Conservation (phyloP, 1,284 basidiomycete species). For the Fomitiporia mediterranea region DNA sequence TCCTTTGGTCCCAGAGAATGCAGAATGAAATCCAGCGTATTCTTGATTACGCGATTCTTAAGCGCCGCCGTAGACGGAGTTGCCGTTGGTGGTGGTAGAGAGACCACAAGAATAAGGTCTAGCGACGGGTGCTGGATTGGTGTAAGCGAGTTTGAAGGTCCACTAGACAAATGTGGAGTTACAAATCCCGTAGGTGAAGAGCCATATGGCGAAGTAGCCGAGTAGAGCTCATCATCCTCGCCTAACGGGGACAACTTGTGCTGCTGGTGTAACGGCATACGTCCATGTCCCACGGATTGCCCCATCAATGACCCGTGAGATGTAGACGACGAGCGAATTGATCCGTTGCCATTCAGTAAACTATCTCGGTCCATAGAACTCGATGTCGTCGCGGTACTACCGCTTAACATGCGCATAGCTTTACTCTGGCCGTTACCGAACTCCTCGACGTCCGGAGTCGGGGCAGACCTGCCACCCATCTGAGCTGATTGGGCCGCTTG, state of each 20-base stretch:
- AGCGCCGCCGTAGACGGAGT: slow-evolving; percentile 76
- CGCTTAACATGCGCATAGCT: slow-evolving; percentile 72
- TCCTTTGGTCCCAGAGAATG: slow-evolving; percentile 72
- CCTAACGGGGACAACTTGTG: slow-evolving; percentile 61
- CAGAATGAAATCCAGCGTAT: slow-evolving; percentile 80
- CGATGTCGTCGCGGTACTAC: slow-evolving; percentile 60
- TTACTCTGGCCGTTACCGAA: slow-evolving; percentile 55
- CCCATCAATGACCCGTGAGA: slow-evolving; percentile 51
- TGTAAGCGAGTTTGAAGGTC: slow-evolving; percentile 70
- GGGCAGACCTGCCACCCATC: slow-evolving; percentile 29
- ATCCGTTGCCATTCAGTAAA: slow-evolving; percentile 51
- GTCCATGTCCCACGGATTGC: slow-evolving; percentile 9
- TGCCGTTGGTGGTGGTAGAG: slow-evolving; percentile 70
- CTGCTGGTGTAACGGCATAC: slow-evolving; percentile 30
- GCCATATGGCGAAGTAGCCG: slow-evolving; percentile 38
- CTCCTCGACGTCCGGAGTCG: slow-evolving; percentile 59
- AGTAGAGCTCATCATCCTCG: slow-evolving; percentile 60
- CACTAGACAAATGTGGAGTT: slow-evolving; percentile 70
- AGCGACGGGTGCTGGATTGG: slow-evolving; percentile 83
- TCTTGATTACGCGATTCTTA: slow-evolving; percentile 81
- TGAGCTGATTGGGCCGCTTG: slow-evolving; percentile 33
- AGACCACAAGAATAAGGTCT: slow-evolving; percentile 89
- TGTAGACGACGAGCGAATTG: slow-evolving; percentile 63
- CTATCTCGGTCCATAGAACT: slow-evolving; percentile 58
- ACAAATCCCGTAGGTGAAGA: slow-evolving; percentile 49